Conservation (phyloP, 2,329 filamentous ascomycete species). For the Epichloe gansuensis region DNA sequence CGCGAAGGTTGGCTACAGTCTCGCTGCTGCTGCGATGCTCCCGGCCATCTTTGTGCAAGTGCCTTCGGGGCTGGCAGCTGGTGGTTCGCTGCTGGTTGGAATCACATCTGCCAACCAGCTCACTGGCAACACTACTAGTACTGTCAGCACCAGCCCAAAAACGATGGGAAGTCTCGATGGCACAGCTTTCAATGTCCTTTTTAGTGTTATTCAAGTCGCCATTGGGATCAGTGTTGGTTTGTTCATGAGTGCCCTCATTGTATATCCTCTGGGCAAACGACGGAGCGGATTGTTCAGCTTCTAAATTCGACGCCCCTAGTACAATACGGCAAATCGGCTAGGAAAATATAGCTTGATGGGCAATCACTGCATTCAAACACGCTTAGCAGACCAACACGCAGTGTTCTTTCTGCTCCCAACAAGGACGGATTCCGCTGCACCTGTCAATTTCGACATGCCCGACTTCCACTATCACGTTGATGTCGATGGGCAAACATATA, state of each 20-base stretch:
- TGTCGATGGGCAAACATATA: background rate
- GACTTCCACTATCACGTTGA: background rate
- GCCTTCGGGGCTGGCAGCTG: constrained; percentile 47
- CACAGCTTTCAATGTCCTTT: constrained; percentile 39
- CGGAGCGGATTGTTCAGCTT: constrained; percentile 45
- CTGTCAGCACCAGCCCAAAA: constrained; percentile 2
- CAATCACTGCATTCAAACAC: background rate
- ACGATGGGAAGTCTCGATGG: constrained; percentile 23
- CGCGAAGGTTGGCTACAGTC: constrained; percentile 52
- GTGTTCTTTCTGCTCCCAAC: background rate
- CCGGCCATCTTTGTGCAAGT: constrained; percentile 72
- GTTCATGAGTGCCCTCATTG: constrained; percentile 41
- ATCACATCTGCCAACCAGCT: constrained; percentile 43
- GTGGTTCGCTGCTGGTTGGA: constrained; percentile 45
- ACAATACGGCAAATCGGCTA: background rate
- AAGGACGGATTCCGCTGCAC: background rate
- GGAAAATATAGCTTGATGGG: too few relatives aligned
- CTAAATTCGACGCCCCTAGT: constrained; percentile 12
- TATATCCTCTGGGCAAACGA: constrained; percentile 45
- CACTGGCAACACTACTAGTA: constrained; percentile 26
- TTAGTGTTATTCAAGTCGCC: constrained; percentile 47
- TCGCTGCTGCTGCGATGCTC: constrained; percentile 74
- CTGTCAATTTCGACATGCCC: background rate
- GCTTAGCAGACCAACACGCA: too few relatives aligned
- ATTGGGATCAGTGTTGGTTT: constrained; percentile 50